Percentiles rank a stretch among this genome's conserved stretches.
These are phyloP conservation scores for Porcisia hertigi DNA, from an alignment of 208 protist genomes.

Conservation along the genomic window DNA sequence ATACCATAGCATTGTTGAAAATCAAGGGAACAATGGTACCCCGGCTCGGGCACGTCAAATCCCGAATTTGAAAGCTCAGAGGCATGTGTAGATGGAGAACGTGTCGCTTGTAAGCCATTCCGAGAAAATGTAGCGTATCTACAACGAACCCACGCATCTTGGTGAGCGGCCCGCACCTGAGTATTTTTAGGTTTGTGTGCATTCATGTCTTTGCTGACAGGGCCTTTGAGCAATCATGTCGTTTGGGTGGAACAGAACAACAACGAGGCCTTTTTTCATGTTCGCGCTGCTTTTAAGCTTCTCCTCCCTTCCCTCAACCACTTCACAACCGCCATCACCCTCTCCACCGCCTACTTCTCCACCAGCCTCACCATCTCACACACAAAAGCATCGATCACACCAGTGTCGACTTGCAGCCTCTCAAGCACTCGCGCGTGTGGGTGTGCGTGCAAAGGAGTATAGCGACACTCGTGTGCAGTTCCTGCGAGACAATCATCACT, in stretches of 20 bases:
- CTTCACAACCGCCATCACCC: not conserved
- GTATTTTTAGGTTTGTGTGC: not conserved
- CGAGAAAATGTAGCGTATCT: not conserved
- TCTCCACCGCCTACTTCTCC: not conserved
- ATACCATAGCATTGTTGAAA: not conserved
- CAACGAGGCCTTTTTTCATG: no score
- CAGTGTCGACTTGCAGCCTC: not conserved
- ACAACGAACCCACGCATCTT: not conserved
- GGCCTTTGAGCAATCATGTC: not conserved
- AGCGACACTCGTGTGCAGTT: not conserved
- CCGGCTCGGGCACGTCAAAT: not conserved
- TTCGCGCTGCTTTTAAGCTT: no score
- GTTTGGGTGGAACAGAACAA: no score
- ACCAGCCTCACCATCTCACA: not conserved
- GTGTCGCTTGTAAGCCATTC: no score
- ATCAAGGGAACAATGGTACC: not conserved
- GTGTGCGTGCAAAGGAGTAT: not conserved
- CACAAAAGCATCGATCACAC: not conserved
- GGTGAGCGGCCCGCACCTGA: not conserved
- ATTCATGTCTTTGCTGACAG: not conserved
- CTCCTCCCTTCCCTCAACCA: no score
- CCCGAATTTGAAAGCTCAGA: not conserved
- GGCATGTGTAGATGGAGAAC: not conserved
- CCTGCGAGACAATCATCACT: no score
- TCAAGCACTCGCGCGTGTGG: not conserved